Evolutionary conservation across 2,329 filamentous ascomycete genomes (phyloP), one percentile per base, ranked within the genome.

Genomic region (Alternaria tenuissima): DNA sequence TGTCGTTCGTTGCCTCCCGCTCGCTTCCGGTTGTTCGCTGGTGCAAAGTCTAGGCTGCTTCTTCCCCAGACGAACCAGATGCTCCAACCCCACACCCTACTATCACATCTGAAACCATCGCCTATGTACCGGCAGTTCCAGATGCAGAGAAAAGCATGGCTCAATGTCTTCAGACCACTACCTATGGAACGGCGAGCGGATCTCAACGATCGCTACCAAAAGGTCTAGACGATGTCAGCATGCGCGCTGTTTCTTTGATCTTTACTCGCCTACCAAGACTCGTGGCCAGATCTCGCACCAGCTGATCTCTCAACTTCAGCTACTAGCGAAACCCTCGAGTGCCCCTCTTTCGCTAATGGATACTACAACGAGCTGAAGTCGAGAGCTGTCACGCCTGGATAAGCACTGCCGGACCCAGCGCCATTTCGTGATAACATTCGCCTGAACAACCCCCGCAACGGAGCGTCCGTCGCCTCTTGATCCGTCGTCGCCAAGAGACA

Each of bases 51-150:
- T 59, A 52, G 53, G 56, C 49, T 52, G 52, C 48, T 32, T 65
- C 59, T 60, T 56, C 55, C 55, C 61, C 63, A 51, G 59, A 60
- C 65, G 61, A 67, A 64, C 63, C 55, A 64, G 48, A 52, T 59
- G 52, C 57, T 42, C 32, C 49, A 38, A 54, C 56, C 55, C 59
- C 62, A 61, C 63, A 57, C 62, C 52, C 55, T 58, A 52, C 38
- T 34, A 52, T 28, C 46, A 14, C 30, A 44, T 55, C 59, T 65
- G 63, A 68, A 66, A 66, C 61, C 26, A 52, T 34, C 39, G 39
- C 44, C 12, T 14, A 41, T 46, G 14, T 46, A 44, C 48, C 58
- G 56, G 61, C 59, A 59, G 54, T 60, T 61, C 53, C 34, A 52
- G 34, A 54, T 52, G 56, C 65, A 65, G 55, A 54, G 58, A 48